A percentile compares a stretch with the other conserved stretches of the same genome.
Evolutionary conservation across 2,329 filamentous ascomycete species (phyloP).

Genomic region (Penicillium palitans): DNA sequence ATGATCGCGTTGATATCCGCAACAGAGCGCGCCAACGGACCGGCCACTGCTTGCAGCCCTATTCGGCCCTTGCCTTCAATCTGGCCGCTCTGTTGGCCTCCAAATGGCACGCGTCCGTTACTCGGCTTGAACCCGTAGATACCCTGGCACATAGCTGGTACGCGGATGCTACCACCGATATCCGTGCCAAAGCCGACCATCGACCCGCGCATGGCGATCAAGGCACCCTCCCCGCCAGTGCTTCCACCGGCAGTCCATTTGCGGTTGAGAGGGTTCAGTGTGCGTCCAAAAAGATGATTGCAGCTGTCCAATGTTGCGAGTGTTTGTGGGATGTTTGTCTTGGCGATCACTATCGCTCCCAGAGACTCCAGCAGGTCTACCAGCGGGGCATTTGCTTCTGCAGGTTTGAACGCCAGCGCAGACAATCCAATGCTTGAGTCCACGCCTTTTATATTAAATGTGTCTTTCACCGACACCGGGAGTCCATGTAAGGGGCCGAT

Average conservation of each 20-base stretch:
- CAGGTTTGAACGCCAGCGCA: slow-evolving; percentile 61
- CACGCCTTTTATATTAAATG: slow-evolving; percentile 50
- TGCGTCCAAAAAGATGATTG: slow-evolving; percentile 63
- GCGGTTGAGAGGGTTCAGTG: slow-evolving; percentile 64
- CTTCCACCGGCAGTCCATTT: slow-evolving; percentile 63
- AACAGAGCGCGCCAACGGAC: slow-evolving; percentile 43
- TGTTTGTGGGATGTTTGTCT: slow-evolving; percentile 68
- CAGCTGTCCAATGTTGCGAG: slow-evolving; percentile 57
- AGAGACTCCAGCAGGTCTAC: slow-evolving; percentile 59
- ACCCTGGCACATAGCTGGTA: slow-evolving; percentile 54
- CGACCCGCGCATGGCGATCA: slow-evolving; percentile 59
- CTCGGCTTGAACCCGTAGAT: slow-evolving; percentile 55
- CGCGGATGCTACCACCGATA: slow-evolving; percentile 51
- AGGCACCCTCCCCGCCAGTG: slow-evolving; percentile 64
- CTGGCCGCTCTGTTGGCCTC: slow-evolving; percentile 52
- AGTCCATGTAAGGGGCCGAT: slow-evolving; percentile 64
- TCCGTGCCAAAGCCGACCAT: slow-evolving; percentile 65
- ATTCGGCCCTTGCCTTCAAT: slow-evolving; percentile 51
- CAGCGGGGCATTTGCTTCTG: slow-evolving; percentile 55
- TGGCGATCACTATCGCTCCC: slow-evolving; percentile 68
- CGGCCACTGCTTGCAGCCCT: slow-evolving; percentile 52
- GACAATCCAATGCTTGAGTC: slow-evolving; percentile 60
- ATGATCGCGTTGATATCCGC: slow-evolving; percentile 51
- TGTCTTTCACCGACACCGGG: slow-evolving; percentile 56
- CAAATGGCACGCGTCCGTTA: slow-evolving; percentile 51